These are phyloP conservation scores for Juglanconis sp. DNA, from an alignment of 2,329 filamentous ascomycete genomes.

Conservation along the genomic window DNA sequence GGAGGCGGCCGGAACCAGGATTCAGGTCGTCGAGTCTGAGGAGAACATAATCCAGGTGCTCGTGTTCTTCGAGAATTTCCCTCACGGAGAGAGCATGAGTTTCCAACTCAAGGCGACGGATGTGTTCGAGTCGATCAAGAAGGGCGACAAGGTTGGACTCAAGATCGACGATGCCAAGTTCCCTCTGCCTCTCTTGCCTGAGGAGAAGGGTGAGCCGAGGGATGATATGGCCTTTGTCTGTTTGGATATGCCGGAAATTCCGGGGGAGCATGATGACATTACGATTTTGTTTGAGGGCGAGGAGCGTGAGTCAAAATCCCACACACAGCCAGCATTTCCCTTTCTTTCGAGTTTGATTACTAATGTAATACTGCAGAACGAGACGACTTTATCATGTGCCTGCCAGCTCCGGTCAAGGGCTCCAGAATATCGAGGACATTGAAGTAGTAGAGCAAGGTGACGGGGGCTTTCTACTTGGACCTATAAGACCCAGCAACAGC, in stretches of 20 bases:
- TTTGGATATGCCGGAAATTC: constrained; percentile 82
- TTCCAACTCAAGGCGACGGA: constrained; percentile 84
- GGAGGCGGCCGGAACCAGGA: constrained; percentile 75
- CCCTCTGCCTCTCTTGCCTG: constrained; percentile 64
- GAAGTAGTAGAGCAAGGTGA: constrained; percentile 20
- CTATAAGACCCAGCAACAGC: background rate
- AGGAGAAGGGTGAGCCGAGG: constrained; percentile 45
- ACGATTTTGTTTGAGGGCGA: constrained; percentile 79
- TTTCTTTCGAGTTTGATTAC: background rate
- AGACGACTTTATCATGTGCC: constrained; percentile 47
- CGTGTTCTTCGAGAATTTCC: constrained; percentile 85
- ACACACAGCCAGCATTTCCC: background rate
- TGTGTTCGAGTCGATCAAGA: constrained; percentile 67
- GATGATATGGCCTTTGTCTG: constrained; percentile 71
- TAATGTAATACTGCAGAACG: constrained; percentile 43
- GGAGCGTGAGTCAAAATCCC: constrained; percentile 54
- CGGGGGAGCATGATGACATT: constrained; percentile 90
- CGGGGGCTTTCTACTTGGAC: background rate
- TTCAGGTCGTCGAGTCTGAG: constrained; percentile 77
- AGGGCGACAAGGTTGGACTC: constrained; percentile 65
- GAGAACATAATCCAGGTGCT: constrained; percentile 69
- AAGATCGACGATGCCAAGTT: constrained; percentile 90
- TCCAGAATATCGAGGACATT: constrained; percentile 33
- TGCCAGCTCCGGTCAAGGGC: constrained; percentile 57
- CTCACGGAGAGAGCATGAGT: constrained; percentile 83